These are phyloP conservation scores for Verticillium isaacii DNA, from an alignment of 2,329 filamentous ascomycete genomes.

Conservation along the genomic window DNA sequence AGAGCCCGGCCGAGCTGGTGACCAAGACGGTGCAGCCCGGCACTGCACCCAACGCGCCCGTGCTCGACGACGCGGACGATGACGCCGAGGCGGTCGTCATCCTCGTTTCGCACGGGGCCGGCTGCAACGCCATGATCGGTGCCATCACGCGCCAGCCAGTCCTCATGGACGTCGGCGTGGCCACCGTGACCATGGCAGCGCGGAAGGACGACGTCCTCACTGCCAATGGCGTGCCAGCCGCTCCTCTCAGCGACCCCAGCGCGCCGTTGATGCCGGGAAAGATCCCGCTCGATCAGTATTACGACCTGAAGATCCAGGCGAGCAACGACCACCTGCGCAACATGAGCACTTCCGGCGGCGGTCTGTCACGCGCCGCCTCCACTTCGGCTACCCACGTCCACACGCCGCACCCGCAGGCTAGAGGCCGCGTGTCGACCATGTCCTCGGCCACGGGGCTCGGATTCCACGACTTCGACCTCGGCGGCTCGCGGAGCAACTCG, in stretches of 20 bases:
- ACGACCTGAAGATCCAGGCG: slow-evolving; percentile 70
- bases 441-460: slow-evolving; percentile 24
- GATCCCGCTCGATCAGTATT: slow-evolving; percentile 54
- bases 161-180: slow-evolving; percentile 82
- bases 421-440: slow-evolving; percentile 28
- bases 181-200: slow-evolving; percentile 85
- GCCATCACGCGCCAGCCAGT: slow-evolving; percentile 89
- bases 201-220: slow-evolving; percentile 40
- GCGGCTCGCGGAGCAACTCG: slow-evolving; percentile 37
- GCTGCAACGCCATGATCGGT: slow-evolving; percentile 91
- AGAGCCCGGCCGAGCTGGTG: slow-evolving; percentile 46
- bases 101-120: slow-evolving; percentile 89
- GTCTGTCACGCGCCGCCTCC: slow-evolving; percentile 21
- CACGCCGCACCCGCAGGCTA: slow-evolving; percentile 17
- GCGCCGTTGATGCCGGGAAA: slow-evolving; percentile 17
- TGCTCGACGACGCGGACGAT: slow-evolving; percentile 47
- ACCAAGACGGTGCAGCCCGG: slow-evolving; percentile 34
- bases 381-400: slow-evolving; percentile 29
- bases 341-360: slow-evolving; percentile 25
- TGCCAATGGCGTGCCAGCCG: slow-evolving; percentile 20
- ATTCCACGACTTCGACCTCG: slow-evolving; percentile 15
- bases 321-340: slow-evolving; percentile 68
- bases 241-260: slow-evolving; percentile 17
- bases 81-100: slow-evolving; percentile 74
- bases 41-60: slow-evolving; percentile 19